These are phyloP conservation scores for Dictyostelium firmibasis DNA, from an alignment of 78 protist species.

Conservation along the genomic window DNA sequence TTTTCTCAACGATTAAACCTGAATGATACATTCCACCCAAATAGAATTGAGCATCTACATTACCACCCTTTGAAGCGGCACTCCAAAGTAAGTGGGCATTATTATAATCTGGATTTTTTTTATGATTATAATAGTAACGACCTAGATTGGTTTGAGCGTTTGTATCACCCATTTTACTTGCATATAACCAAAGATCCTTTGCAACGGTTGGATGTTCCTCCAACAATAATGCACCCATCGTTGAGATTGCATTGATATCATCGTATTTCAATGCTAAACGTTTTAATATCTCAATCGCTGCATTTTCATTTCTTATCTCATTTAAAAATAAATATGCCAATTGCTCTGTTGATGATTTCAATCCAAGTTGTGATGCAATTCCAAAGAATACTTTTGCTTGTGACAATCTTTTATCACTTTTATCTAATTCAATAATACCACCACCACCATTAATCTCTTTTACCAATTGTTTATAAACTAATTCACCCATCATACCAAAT, in stretches of 20 bases:
- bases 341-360: conserved; percentile 40
- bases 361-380: conserved; percentile 4
- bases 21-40: conserved; percentile 34
- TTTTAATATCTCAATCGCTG: neutral
- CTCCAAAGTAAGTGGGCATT: conserved; percentile 9
- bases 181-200: conserved; percentile 4
- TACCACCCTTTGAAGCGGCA: neutral
- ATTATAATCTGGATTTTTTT: conserved; percentile 40
- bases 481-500: conserved; percentile 62
- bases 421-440: neutral
- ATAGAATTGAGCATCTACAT: conserved; percentile 30
- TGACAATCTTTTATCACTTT: neutral
- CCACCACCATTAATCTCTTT: neutral
- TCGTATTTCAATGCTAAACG: neutral
- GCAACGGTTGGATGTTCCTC: neutral
- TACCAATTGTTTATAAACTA: neutral
- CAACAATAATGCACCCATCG: neutral
- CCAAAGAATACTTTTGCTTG: neutral
- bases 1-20: conserved; percentile 17
- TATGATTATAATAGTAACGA: conserved; percentile 16
- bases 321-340: neutral
- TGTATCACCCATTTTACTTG: conserved; percentile 12
- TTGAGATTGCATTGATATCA: neutral
- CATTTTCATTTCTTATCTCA: conserved; percentile 1
- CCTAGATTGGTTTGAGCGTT: conserved; percentile 31